Evolutionary conservation across 2,329 filamentous ascomycete genomes (phyloP).

Genomic region (Cladosporium sp.): DNA sequence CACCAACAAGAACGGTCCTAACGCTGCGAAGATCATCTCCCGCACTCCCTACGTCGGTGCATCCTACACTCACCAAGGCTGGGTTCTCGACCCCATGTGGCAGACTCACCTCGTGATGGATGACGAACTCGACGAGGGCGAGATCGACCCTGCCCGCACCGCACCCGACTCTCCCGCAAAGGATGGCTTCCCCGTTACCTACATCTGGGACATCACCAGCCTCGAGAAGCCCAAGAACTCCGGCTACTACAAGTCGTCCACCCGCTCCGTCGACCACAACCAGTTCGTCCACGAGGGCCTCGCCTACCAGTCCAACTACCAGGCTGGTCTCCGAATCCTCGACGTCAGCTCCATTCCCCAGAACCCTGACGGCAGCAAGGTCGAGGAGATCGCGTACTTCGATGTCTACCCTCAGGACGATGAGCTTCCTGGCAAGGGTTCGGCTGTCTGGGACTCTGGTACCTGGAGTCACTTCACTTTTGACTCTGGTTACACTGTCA

Average conservation of each 20-base stretch:
- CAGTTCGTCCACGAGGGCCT: constrained; percentile 38
- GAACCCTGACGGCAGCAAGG: constrained; percentile 43
- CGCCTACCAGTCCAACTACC: constrained; percentile 37
- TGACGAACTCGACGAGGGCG: constrained; percentile 51
- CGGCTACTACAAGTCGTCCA: constrained; percentile 37
- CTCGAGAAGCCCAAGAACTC: constrained; percentile 41
- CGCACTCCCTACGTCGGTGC: constrained; percentile 47
- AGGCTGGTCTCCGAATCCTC: constrained; percentile 32
- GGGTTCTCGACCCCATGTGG: constrained; percentile 45
- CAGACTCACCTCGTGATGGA: constrained; percentile 49
- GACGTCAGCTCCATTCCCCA: constrained; percentile 35
- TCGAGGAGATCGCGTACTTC: constrained; percentile 49
- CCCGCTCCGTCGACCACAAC: constrained; percentile 39
- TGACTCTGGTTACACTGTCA: constrained; percentile 46
- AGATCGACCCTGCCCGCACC: constrained; percentile 29
- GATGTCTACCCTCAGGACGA: constrained; percentile 52
- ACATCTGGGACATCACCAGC: constrained; percentile 42
- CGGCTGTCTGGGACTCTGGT: constrained; percentile 23
- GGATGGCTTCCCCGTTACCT: constrained; percentile 41
- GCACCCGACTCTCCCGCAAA: constrained; percentile 21
- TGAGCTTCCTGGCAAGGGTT: constrained; percentile 28
- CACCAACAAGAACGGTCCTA: constrained; percentile 37
- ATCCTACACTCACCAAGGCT: constrained; percentile 52
- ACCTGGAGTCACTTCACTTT: constrained; percentile 51
- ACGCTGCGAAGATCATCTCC: constrained; percentile 40